These are phyloP conservation scores for Fusarium pseudograminearum DNA, from an alignment of 2,329 filamentous ascomycete genomes.

Conservation along the genomic window DNA sequence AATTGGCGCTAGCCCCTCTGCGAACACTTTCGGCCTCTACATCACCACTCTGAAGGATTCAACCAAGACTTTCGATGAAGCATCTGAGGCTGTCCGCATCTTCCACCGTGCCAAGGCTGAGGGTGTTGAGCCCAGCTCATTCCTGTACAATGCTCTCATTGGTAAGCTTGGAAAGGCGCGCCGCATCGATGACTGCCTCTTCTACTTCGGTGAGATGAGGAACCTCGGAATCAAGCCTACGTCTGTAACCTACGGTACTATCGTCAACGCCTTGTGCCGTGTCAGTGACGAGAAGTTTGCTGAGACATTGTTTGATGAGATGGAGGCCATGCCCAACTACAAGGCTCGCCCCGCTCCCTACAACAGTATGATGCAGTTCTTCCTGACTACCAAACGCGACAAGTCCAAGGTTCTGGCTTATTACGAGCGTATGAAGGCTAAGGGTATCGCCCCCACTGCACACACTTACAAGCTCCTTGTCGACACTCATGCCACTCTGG, in stretches of 20 bases:
- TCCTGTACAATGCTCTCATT: slow-evolving; percentile 97
- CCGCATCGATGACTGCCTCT: slow-evolving; percentile 96
- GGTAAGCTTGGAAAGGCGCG: slow-evolving; percentile 98
- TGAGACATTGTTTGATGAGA: slow-evolving; percentile 97
- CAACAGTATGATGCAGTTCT: slow-evolving; percentile 99
- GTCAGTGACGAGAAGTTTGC: slow-evolving; percentile 98
- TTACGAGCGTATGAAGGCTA: slow-evolving; percentile 92
- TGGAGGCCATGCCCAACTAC: slow-evolving; percentile 99
- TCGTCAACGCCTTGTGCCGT: slow-evolving; percentile 96
- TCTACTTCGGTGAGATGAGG: slow-evolving; percentile 99
- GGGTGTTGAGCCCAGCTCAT: slow-evolving; percentile 94
- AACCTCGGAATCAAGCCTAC: slow-evolving; percentile 92
- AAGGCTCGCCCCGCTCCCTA: slow-evolving; percentile 97
- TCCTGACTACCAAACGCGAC: slow-evolving; percentile 96
- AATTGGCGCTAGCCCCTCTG: slow-evolving; percentile 91
- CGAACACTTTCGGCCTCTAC: slow-evolving; percentile 98
- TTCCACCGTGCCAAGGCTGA: slow-evolving; percentile 94
- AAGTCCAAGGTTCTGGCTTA: slow-evolving; percentile 93
- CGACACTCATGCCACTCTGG: slow-evolving; percentile 93
- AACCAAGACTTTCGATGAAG: slow-evolving; percentile 97
- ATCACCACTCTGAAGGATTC: slow-evolving; percentile 99
- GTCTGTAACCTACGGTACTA: slow-evolving; percentile 96
- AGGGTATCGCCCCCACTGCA: slow-evolving; percentile 88
- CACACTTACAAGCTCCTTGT: slow-evolving; percentile 99
- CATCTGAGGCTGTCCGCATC: slow-evolving; percentile 95